Conservation (phyloP, 768 basidiomycete species). For the Boletus bicolor region DNA sequence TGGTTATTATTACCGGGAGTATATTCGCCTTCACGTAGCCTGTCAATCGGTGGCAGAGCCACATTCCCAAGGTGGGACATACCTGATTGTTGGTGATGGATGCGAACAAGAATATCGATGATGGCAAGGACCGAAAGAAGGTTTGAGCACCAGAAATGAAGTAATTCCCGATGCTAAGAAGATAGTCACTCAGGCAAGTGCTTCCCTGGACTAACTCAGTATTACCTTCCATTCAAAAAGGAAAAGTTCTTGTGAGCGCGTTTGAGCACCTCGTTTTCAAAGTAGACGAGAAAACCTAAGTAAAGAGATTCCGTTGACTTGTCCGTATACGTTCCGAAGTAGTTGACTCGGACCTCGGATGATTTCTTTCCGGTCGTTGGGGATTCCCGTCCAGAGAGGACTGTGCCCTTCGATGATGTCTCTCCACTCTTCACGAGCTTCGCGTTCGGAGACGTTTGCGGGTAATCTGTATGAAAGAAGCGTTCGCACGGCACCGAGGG, state of each 20-base stretch:
- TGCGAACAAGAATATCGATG: constrained; percentile 91
- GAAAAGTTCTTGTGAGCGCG: constrained; percentile 93
- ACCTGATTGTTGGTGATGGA: constrained; percentile 81
- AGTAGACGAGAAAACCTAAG: constrained; percentile 89
- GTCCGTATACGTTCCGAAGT: background rate
- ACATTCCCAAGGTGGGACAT: constrained; percentile 16
- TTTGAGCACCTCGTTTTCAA: constrained; percentile 83
- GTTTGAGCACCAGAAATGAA: constrained; percentile 85
- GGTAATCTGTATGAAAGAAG: constrained; percentile 82
- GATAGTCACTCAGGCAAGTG: background rate
- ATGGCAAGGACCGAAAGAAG: constrained; percentile 90
- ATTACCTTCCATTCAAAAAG: constrained; percentile 83
- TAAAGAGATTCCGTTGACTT: background rate
- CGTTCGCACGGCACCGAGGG: constrained; percentile 68
- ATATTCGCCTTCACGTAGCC: constrained; percentile 58
- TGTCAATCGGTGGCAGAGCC: constrained; percentile 11
- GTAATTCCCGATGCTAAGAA: constrained; percentile 78
- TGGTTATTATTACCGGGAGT: constrained; percentile 88
- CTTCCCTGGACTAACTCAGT: background rate
- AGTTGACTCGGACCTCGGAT: constrained; percentile 62
- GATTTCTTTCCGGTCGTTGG: constrained; percentile 85
- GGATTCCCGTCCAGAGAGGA: constrained; percentile 78
- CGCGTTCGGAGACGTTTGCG: constrained; percentile 58
- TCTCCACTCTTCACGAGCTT: constrained; percentile 88
- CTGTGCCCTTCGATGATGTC: constrained; percentile 88